Evolutionary conservation across 106 monocot genomes (phyloP).

Genomic region (Ottelia alismoides): DNA sequence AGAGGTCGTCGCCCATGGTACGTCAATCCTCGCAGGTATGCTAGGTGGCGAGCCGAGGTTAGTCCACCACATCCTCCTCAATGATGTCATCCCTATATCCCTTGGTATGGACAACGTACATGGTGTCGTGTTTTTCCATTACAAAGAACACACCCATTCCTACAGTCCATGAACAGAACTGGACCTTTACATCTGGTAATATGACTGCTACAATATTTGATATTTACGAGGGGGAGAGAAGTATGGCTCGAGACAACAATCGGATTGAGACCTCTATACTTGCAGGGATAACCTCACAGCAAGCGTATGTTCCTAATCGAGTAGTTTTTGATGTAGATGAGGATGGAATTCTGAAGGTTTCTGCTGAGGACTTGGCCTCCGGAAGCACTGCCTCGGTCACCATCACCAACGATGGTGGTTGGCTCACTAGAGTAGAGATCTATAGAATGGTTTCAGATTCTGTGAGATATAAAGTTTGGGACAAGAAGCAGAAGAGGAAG

Average conservation of each 20-base stretch:
- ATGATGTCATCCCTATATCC: slow-evolving; percentile 1
- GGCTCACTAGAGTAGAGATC: neutral
- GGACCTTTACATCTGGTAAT: neutral
- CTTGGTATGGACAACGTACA: neutral
- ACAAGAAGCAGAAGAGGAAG: neutral
- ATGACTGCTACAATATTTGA: neutral
- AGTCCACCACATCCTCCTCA: slow-evolving; percentile 1
- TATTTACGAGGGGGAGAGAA: slow-evolving; percentile 10
- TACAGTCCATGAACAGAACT: slow-evolving; percentile 1
- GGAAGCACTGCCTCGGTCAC: slow-evolving; percentile 12
- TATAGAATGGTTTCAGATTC: neutral
- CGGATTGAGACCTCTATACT: slow-evolving; percentile 5
- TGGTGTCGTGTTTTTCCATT: slow-evolving; percentile 5
- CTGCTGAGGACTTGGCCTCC: slow-evolving; percentile 12
- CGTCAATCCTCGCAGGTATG: slow-evolving; percentile 38
- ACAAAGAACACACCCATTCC: slow-evolving; percentile 9
- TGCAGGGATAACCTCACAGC: slow-evolving; percentile 4
- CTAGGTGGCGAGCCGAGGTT: slow-evolving; percentile 12
- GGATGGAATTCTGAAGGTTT: slow-evolving; percentile 9
- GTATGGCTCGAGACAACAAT: slow-evolving; percentile 9
- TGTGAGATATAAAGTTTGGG: neutral
- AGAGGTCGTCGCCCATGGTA: slow-evolving; percentile 43
- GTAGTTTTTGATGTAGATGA: slow-evolving; percentile 9
- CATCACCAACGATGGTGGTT: slow-evolving; percentile 14
- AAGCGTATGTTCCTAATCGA: slow-evolving; percentile 1